Percentiles rank a stretch among this genome's conserved stretches.
phyloP scores from a whole-genome alignment of 2,329 filamentous ascomycete genomes.

The Monosporascus sp. region DNA sequence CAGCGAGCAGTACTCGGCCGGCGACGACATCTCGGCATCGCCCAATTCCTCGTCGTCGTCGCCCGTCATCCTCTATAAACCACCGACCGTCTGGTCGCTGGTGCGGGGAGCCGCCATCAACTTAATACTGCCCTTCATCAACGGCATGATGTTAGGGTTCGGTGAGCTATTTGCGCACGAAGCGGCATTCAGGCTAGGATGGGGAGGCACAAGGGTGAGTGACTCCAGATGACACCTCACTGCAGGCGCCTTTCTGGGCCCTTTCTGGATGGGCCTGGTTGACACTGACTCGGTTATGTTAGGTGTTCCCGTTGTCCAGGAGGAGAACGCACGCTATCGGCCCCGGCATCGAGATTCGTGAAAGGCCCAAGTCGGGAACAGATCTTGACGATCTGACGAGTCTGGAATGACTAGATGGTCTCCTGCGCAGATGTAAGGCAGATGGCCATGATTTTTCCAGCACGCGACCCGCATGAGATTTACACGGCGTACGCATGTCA shows the following conservation, averaged over 20 bases:
- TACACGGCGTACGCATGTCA: no score
- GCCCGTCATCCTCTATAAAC: constrained; percentile 78
- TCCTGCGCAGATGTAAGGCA: background rate
- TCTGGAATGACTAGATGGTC: constrained; percentile 49
- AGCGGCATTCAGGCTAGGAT: constrained; percentile 85
- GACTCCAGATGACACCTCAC: no score
- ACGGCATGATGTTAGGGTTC: constrained; percentile 97
- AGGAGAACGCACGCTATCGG: constrained; percentile 64
- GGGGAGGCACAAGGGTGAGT: constrained; percentile 86
- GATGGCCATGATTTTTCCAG: background rate
- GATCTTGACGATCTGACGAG: constrained; percentile 62
- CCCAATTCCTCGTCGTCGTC: constrained; percentile 55
- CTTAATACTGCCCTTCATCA: constrained; percentile 89
- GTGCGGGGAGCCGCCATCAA: constrained; percentile 90
- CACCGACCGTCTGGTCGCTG: constrained; percentile 81
- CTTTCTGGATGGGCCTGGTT: background rate
- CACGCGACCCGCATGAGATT: no score
- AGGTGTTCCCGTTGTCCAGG: constrained; percentile 56
- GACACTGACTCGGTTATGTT: background rate
- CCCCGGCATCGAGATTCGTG: constrained; percentile 75
- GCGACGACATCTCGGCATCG: constrained; percentile 56
- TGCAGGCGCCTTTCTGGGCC: background rate
- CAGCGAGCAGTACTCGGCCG: constrained; percentile 73
- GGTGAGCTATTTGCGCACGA: constrained; percentile 96
- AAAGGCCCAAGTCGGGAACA: constrained; percentile 54